Conservation (phyloP, 2,329 filamentous ascomycete genomes). For the Sporothrix dimorphospora region DNA sequence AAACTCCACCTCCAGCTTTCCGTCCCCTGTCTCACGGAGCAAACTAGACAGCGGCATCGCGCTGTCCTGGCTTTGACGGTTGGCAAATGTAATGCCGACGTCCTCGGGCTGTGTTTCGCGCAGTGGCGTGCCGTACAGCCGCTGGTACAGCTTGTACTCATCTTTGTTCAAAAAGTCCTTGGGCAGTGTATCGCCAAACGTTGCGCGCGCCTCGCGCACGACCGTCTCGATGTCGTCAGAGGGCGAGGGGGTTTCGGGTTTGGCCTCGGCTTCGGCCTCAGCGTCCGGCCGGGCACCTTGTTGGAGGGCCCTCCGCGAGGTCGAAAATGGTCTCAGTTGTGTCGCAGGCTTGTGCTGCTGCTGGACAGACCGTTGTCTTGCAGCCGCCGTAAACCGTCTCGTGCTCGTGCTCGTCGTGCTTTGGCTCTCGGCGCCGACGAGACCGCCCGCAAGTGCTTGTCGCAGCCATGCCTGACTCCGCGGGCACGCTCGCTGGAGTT, state of each 20-base stretch:
- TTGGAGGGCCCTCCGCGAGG: background rate
- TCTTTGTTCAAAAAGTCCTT: constrained; percentile 68
- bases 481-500: constrained; percentile 34
- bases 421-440: background rate
- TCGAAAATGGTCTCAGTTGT: constrained; percentile 18
- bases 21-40: constrained; percentile 60
- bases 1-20: constrained; percentile 63
- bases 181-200: constrained; percentile 77
- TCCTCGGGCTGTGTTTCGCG: constrained; percentile 64
- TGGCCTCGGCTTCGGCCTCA: background rate
- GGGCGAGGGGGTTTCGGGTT: background rate
- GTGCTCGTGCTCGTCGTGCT: background rate
- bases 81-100: constrained; percentile 50
- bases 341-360: background rate
- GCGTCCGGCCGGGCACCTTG: background rate
- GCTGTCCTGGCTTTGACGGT: constrained; percentile 31
- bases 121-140: constrained; percentile 78
- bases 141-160: constrained; percentile 75
- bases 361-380: background rate
- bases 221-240: constrained; percentile 60
- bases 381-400: background rate
- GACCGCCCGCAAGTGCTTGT: constrained; percentile 31
- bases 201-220: constrained; percentile 71
- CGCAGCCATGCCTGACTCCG: constrained; percentile 34
- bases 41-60: constrained; percentile 25